These are phyloP conservation scores for Phoma sp. DNA, from an alignment of 2,329 filamentous ascomycete species.

Conservation along the genomic window DNA sequence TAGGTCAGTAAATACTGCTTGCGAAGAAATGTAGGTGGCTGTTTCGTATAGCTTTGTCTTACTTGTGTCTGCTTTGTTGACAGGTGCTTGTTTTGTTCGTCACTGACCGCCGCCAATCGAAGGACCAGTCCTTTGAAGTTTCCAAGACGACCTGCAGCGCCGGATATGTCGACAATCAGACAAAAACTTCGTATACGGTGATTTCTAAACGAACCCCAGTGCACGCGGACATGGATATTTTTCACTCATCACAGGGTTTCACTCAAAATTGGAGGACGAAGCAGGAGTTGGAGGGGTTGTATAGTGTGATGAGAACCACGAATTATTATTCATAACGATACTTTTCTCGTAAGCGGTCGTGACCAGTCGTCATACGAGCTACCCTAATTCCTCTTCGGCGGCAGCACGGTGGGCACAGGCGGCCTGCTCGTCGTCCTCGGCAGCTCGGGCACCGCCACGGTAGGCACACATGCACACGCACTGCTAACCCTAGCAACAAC, in stretches of 20 bases:
- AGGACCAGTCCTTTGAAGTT: background rate
- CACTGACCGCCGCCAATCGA: too few species aligned
- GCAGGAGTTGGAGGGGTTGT: too few species aligned
- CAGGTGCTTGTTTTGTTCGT: too few species aligned
- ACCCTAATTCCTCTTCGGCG: constrained; percentile 18
- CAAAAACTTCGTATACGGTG: too few species aligned
- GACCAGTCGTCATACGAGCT: background rate
- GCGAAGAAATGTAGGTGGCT: background rate
- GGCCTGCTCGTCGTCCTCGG: constrained; percentile 32
- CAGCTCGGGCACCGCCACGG: constrained; percentile 30
- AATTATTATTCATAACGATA: too few species aligned
- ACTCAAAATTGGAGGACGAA: too few species aligned
- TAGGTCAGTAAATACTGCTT: background rate
- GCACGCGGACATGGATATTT: too few species aligned
- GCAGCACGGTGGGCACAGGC: constrained; percentile 36
- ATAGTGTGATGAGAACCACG: too few species aligned
- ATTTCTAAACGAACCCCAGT: too few species aligned
- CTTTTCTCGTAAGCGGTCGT: background rate
- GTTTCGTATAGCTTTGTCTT: background rate
- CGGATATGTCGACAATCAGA: background rate
- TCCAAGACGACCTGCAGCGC: background rate
- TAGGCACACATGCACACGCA: constrained; percentile 35
- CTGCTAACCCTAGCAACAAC: constrained; percentile 33
- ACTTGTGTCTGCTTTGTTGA: background rate
- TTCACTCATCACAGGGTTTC: too few species aligned